Evolutionary conservation across 768 basidiomycete species (phyloP).

Genomic region (Clavulina sp.): DNA sequence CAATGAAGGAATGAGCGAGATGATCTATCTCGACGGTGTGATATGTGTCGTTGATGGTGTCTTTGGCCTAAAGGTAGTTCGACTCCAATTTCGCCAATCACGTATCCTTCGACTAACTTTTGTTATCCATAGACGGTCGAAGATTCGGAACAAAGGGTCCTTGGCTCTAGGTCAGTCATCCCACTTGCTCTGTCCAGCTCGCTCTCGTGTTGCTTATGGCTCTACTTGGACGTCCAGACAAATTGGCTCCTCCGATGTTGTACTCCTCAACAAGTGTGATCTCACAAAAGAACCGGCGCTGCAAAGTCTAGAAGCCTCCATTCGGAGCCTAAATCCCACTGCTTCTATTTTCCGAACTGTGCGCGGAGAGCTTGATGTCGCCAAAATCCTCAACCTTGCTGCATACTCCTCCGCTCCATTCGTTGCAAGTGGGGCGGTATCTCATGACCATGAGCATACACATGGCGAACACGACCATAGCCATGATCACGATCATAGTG

Average conservation of each 20-base stretch:
- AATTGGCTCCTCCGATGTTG: slow-evolving; percentile 80
- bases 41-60: slow-evolving; percentile 84
- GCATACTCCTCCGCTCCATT: slow-evolving; percentile 46
- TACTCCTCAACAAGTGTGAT: slow-evolving; percentile 85
- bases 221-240: no score
- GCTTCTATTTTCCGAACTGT: slow-evolving; percentile 58
- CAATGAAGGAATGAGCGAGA: slow-evolving; percentile 25
- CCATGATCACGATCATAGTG: slow-evolving; percentile 19
- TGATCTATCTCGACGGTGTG: slow-evolving; percentile 50
- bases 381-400: slow-evolving; percentile 57
- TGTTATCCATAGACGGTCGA: not conserved
- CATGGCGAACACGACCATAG: slow-evolving; percentile 18
- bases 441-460: slow-evolving; percentile 16
- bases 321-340: slow-evolving; percentile 64
- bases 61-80: slow-evolving; percentile 44
- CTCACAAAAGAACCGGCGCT: slow-evolving; percentile 34
- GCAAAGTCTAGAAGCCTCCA: slow-evolving; percentile 25
- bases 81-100: not conserved
- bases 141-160: not conserved
- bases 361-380: slow-evolving; percentile 55
- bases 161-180: not conserved
- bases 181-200: not conserved
- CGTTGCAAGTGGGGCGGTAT: slow-evolving; percentile 17
- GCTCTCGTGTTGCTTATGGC: no score
- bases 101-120: not conserved